Evolutionary conservation across 176 grass and related monocot genomes (phyloP), one percentile per base, ranked within the genome.

Genomic region (Oryza nivara): DNA sequence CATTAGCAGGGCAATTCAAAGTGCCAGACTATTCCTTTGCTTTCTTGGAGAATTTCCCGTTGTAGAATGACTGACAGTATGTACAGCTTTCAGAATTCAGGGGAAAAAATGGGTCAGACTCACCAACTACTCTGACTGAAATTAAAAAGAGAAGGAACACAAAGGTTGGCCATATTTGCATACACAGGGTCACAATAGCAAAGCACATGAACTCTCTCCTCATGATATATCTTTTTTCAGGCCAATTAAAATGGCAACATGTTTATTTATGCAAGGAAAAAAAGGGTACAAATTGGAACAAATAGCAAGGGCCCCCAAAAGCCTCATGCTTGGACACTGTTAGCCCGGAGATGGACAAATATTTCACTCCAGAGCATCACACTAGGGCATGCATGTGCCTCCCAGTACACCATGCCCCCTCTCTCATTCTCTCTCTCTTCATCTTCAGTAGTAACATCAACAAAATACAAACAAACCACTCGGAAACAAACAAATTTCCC

Each of bases 281-380:
- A 73, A 80, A 75, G 20, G 44, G 81, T 17, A 64, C 75, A 84
- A 87, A 65, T 82, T 30, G 65, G 7, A 87, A 84, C 76, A 91
- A 84, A 84, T 72, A 91, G 85, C 89, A 91, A 84, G 76, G 89
- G 34, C 81, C 88, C 85, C 85, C 85, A 80, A 88, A 73, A 84
- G 85, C 85, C 89, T 65, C 85, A 84, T 88, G 89, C 85, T 91
- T 72, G 80, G 85, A 90, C 81, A 74, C 81, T 88, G 84, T 87
- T 83, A 84, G 85, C 81, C 77, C 70, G 85, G 89, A 91, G 89
- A 84, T 84, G 89, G 89, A 88, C 85, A 91, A 91, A 91, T 91
- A 91, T 91, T 91, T 91, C 89, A 84, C 81, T 73, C 89, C 85
- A 87, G 85, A 28, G 89, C 85, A 80, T 30, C 80, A 88, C 81